phyloP scores from a whole-genome alignment of 176 grass and related monocot genomes.

The Aechmea fasciata region DNA sequence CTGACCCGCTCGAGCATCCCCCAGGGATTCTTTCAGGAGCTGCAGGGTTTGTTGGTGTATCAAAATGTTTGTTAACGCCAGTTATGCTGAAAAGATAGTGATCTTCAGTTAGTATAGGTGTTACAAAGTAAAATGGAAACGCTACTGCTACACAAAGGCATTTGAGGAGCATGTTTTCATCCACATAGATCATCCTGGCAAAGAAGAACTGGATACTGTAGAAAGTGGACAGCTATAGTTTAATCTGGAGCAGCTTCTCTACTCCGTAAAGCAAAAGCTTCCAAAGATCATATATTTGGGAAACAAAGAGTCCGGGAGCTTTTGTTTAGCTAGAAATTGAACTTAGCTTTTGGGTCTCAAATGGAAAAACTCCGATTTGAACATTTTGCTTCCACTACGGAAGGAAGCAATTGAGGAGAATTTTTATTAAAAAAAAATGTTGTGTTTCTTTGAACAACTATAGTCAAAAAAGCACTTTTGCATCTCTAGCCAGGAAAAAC shows the following conservation, averaged over 20 bases:
- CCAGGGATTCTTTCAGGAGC: constrained; percentile 57
- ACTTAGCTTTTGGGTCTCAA: too few relatives aligned
- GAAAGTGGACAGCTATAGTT: too few relatives aligned
- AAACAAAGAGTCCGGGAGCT: too few relatives aligned
- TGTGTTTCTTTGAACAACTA: not conserved
- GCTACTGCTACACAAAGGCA: not conserved
- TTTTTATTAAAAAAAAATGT: not conserved
- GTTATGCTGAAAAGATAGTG: constrained; percentile 45
- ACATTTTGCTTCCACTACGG: too few relatives aligned
- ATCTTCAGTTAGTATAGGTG: not conserved
- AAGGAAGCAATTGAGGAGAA: not conserved
- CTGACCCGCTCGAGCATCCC: constrained; percentile 91
- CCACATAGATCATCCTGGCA: too few relatives aligned
- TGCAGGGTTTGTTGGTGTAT: constrained; percentile 69
- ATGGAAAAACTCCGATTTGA: too few relatives aligned
- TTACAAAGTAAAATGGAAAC: not conserved
- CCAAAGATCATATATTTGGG: too few relatives aligned
- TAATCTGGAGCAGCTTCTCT: not conserved
- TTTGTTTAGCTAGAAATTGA: too few relatives aligned
- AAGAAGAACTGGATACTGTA: too few relatives aligned
- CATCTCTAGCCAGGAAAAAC: too few relatives aligned
- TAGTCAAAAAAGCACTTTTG: not conserved
- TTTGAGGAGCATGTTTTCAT: not conserved
- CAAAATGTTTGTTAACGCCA: constrained; percentile 87
- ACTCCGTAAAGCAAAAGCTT: not conserved